These are phyloP conservation scores for Chaetoscypha palmicola DNA, from an alignment of 2,329 filamentous ascomycete species.

Conservation along the genomic window DNA sequence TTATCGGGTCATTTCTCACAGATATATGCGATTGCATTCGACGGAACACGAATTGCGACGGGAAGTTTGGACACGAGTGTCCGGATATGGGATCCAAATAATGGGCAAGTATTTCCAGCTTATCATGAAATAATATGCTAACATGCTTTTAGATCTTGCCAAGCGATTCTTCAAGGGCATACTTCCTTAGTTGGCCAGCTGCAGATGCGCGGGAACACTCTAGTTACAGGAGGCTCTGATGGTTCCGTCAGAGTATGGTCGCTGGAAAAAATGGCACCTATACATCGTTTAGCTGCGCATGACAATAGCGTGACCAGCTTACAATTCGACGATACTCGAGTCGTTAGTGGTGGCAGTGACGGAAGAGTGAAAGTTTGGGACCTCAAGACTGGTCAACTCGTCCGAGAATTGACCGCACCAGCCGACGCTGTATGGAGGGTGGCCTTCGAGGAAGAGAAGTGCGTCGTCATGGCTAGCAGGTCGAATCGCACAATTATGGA, in stretches of 20 bases:
- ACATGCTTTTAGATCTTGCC: slow-evolving; percentile 37
- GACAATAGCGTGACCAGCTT: slow-evolving; percentile 97
- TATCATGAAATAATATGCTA: slow-evolving; percentile 47
- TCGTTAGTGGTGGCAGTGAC: slow-evolving; percentile 93
- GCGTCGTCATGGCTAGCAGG: slow-evolving; percentile 86
- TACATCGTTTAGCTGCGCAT: slow-evolving; percentile 90
- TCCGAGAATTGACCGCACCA: slow-evolving; percentile 83
- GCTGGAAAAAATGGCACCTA: slow-evolving; percentile 78
- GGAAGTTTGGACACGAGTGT: slow-evolving; percentile 96
- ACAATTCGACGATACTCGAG: slow-evolving; percentile 92
- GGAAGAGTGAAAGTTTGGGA: slow-evolving; percentile 99
- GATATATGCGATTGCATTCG: slow-evolving; percentile 97
- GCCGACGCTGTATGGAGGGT: slow-evolving; percentile 97
- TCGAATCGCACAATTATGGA: slow-evolving; percentile 92
- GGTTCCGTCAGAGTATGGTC: slow-evolving; percentile 97
- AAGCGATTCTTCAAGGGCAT: slow-evolving; percentile 91
- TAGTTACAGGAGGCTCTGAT: slow-evolving; percentile 94
- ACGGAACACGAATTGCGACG: slow-evolving; percentile 86
- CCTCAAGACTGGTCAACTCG: slow-evolving; percentile 80
- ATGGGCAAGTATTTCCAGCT: slow-evolving; percentile 54
- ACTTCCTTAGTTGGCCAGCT: slow-evolving; percentile 94
- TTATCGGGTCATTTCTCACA: slow-evolving; percentile 95
- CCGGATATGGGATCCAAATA: slow-evolving; percentile 87
- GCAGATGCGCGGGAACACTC: slow-evolving; percentile 88
- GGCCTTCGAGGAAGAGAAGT: slow-evolving; percentile 97